phyloP scores from a whole-genome alignment of 345 rosid species.

The Lepidium aucheri region DNA sequence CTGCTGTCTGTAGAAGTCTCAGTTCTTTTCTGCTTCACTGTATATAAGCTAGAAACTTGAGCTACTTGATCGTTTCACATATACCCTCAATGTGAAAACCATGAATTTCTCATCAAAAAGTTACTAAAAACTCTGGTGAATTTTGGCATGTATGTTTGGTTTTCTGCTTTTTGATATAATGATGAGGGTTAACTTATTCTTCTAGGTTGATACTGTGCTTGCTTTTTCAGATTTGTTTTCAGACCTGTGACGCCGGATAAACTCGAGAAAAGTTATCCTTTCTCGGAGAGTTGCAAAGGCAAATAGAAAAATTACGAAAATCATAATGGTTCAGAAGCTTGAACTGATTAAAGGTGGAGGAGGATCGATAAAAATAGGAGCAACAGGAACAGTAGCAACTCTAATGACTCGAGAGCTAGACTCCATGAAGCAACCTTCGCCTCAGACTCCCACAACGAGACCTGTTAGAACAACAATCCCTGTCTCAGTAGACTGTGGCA shows the following conservation, averaged over 20 bases:
- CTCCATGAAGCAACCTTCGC: constrained; percentile 38
- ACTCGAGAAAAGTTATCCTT: neutral
- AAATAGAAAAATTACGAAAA: constrained; percentile 1
- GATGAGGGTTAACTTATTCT: neutral
- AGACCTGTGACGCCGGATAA: constrained; percentile 6
- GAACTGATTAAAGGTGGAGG: constrained; percentile 79
- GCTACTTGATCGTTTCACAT: neutral
- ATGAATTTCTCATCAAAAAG: neutral
- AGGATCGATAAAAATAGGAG: constrained; percentile 79
- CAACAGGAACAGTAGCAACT: constrained; percentile 75
- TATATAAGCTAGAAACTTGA: neutral
- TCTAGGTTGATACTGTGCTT: neutral
- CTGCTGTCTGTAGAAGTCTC: too few relatives aligned
- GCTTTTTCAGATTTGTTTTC: neutral
- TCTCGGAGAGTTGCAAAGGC: neutral
- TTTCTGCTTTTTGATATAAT: neutral
- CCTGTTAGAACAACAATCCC: constrained; percentile 34
- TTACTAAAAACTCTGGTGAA: neutral
- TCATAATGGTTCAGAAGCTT: constrained; percentile 61
- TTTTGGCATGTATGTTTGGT: neutral
- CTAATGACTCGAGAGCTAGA: constrained; percentile 84
- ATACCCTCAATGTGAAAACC: neutral
- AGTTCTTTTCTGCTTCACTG: neutral
- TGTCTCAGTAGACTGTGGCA: constrained; percentile 45
- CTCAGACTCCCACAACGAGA: constrained; percentile 36